Percentiles rank a stretch among this genome's conserved stretches.
Evolutionary conservation across 345 rosid species (phyloP).

Genomic region (Hibiscus trionum): DNA sequence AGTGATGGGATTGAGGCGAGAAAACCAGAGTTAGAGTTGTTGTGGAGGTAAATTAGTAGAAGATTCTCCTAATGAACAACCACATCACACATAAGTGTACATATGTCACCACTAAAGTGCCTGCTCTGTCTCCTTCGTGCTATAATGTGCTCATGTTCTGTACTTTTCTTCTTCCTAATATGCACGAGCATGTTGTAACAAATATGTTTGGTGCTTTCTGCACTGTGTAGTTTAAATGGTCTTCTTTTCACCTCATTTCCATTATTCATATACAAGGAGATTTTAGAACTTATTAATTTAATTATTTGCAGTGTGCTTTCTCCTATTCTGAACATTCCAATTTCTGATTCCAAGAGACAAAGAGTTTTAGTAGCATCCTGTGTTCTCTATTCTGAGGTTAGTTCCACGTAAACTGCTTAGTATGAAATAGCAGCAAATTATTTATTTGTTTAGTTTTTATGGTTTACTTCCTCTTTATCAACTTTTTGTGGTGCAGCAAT

Average conservation of each 20-base stretch:
- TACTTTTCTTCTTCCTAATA: not conserved
- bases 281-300: constrained; percentile 5
- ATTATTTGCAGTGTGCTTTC: constrained; percentile 77
- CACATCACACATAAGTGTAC: not conserved
- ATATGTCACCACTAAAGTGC: not conserved
- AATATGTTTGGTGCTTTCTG: not conserved
- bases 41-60: constrained; percentile 69
- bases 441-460: not conserved
- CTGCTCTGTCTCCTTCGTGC: not conserved
- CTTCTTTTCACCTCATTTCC: not conserved
- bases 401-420: constrained; percentile 30
- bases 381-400: constrained; percentile 95
- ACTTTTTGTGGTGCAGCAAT: not conserved
- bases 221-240: not conserved
- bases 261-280: not conserved
- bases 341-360: constrained; percentile 93
- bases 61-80: not conserved
- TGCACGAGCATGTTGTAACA: not conserved
- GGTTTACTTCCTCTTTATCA: not conserved
- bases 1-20: constrained; percentile 48
- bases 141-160: not conserved
- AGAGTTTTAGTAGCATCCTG: constrained; percentile 95
- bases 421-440: not conserved
- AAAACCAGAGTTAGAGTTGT: constrained; percentile 72
- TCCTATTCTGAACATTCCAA: constrained; percentile 87